These are phyloP conservation scores for Grammothele lineata DNA, from an alignment of 768 basidiomycete species.

Conservation along the genomic window DNA sequence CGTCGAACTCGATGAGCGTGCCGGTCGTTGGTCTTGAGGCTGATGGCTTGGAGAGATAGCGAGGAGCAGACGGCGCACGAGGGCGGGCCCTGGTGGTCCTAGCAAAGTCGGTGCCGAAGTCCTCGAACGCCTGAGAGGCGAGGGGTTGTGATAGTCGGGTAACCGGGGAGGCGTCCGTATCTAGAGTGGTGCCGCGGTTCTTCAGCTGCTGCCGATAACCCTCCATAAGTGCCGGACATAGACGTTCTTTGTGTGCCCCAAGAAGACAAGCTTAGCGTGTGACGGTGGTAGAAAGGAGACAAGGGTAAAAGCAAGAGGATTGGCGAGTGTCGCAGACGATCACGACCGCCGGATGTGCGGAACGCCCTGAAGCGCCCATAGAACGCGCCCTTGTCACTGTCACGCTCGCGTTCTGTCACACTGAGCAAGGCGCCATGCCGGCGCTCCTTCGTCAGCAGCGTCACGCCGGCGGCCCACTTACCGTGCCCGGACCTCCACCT, in stretches of 20 bases:
- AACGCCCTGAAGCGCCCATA: no score
- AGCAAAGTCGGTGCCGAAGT: slow-evolving; percentile 20
- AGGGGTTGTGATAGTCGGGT: slow-evolving; percentile 9
- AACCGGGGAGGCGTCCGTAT: slow-evolving; percentile 14
- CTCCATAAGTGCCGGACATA: slow-evolving; percentile 7
- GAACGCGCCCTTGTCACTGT: not conserved
- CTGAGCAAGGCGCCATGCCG: no score
- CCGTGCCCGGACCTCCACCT: no score
- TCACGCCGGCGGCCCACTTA: no score
- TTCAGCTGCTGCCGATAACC: slow-evolving; percentile 1
- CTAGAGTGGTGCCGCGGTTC: slow-evolving; percentile 11
- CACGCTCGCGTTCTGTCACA: not conserved
- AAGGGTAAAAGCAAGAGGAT: no score
- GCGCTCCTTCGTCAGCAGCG: no score
- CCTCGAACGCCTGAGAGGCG: slow-evolving; percentile 6
- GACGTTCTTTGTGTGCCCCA: no score
- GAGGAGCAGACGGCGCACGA: not conserved
- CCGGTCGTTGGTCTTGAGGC: no score
- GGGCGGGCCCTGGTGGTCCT: not conserved
- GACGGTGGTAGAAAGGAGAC: not conserved
- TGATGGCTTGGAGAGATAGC: not conserved
- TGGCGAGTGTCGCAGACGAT: no score
- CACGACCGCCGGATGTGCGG: no score
- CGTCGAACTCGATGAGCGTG: not conserved
- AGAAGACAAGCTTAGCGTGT: not conserved